Percentiles rank a stretch among this genome's conserved stretches.
phyloP scores from a whole-genome alignment of 164 flowering plant genomes.

The Nymphaea colorata region DNA sequence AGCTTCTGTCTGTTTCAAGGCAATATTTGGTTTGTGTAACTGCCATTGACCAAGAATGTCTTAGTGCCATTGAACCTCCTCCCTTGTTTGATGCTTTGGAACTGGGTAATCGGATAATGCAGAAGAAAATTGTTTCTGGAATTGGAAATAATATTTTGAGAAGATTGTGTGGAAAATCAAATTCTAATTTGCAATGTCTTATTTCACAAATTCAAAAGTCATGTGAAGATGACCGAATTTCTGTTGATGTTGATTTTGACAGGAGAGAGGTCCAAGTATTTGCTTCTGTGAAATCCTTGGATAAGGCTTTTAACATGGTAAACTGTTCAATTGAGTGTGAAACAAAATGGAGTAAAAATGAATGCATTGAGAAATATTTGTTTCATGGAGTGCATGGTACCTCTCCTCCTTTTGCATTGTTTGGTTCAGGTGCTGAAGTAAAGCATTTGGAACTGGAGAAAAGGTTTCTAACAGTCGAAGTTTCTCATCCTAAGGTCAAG shows the following conservation, averaged over 20 bases:
- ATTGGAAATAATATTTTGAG: slow-evolving; percentile 43
- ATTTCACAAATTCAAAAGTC: slow-evolving; percentile 30
- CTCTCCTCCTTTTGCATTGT: slow-evolving; percentile 57
- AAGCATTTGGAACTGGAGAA: slow-evolving; percentile 78
- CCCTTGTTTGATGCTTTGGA: slow-evolving; percentile 40
- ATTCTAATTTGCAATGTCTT: slow-evolving; percentile 30
- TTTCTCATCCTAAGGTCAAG: slow-evolving; percentile 26
- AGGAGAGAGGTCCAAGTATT: slow-evolving; percentile 42
- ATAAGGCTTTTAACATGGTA: slow-evolving; percentile 31
- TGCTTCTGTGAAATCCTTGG: slow-evolving; percentile 39
- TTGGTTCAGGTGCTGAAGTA: slow-evolving; percentile 91
- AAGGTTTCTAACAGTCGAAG: slow-evolving; percentile 56
- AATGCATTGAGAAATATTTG: slow-evolving; percentile 71
- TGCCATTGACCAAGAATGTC: slow-evolving; percentile 48
- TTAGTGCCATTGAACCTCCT: slow-evolving; percentile 43
- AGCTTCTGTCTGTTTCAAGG: slow-evolving; percentile 44
- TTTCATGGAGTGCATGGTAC: slow-evolving; percentile 42
- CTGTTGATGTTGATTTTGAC: slow-evolving; percentile 49
- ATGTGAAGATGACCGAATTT: slow-evolving; percentile 45
- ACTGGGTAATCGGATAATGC: slow-evolving; percentile 43
- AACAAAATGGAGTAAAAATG: slow-evolving; percentile 46
- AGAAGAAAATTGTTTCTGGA: slow-evolving; percentile 34
- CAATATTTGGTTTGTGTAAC: slow-evolving; percentile 84
- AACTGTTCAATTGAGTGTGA: slow-evolving; percentile 46
- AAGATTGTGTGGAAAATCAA: slow-evolving; percentile 73